A percentile compares a stretch with the other conserved stretches of the same genome.
Conservation (phyloP, 163 green algal species). For the Scenedesmus sp. region DNA sequence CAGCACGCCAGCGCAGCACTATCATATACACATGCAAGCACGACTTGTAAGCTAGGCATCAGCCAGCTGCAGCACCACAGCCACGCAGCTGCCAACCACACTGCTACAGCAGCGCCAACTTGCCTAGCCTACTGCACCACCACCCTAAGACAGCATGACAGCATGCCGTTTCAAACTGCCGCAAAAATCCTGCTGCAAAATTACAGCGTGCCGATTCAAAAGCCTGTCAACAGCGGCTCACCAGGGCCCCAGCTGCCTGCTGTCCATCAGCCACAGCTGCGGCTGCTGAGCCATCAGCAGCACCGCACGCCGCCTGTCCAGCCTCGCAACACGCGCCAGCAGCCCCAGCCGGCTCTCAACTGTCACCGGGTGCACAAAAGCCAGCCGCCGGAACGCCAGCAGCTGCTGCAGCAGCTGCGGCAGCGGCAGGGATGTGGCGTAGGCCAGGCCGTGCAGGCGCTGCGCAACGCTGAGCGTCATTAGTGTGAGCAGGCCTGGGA, state of each 20-base stretch:
- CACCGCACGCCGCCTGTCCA: slow-evolving; percentile 7
- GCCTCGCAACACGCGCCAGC: slow-evolving; percentile 10
- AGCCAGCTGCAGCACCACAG: neutral
- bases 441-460: slow-evolving; percentile 25
- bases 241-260: slow-evolving; percentile 33
- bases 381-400: neutral
- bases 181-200: too few species aligned
- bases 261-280: slow-evolving; percentile 39
- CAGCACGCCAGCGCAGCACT: neutral
- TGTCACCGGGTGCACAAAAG: slow-evolving; percentile 18
- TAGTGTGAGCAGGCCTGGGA: slow-evolving; percentile 42
- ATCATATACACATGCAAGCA: neutral
- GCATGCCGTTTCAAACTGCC: neutral
- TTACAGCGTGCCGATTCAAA: too few species aligned
- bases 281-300: slow-evolving; percentile 30
- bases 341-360: slow-evolving; percentile 39
- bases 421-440: slow-evolving; percentile 5
- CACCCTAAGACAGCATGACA: neutral
- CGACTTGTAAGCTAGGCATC: neutral
- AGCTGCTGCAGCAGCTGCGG: neutral
- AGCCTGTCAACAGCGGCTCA: neutral
- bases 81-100: neutral
- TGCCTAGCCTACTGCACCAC: neutral
- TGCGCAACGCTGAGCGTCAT: slow-evolving; percentile 47
- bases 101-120: too few species aligned